Conservation (phyloP, 768 basidiomycete species). For the Leccinum uliginosum region DNA sequence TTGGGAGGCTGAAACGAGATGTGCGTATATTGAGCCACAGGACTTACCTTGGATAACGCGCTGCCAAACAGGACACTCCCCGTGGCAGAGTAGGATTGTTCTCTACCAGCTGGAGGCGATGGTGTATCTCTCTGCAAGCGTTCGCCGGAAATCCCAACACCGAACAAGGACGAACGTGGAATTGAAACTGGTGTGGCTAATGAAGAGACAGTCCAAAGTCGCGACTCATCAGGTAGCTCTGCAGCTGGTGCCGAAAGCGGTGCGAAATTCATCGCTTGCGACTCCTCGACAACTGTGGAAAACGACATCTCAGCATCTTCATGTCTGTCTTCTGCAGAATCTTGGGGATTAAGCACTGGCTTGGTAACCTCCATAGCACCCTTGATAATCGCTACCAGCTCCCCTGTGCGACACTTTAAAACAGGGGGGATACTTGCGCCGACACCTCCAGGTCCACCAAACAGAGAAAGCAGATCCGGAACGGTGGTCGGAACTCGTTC, state of each 20-base stretch:
- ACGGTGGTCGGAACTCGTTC: constrained; percentile 67
- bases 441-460: constrained; percentile 32
- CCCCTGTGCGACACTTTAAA: constrained; percentile 56
- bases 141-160: constrained; percentile 5
- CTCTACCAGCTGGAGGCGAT: not conserved
- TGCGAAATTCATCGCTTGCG: constrained; percentile 5
- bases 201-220: constrained; percentile 16
- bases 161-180: constrained; percentile 27
- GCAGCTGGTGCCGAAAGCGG: constrained; percentile 7
- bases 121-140: not conserved
- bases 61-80: constrained; percentile 47
- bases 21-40: constrained; percentile 3
- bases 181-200: constrained; percentile 6
- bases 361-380: constrained; percentile 34
- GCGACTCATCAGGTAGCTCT: constrained; percentile 9
- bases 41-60: constrained; percentile 11
- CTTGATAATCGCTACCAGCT: constrained; percentile 60
- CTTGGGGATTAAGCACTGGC: not conserved
- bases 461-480: constrained; percentile 54
- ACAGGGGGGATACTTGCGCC: constrained; percentile 51
- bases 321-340: not conserved
- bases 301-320: not conserved
- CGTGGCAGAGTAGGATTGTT: constrained; percentile 22
- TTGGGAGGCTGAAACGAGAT: constrained; percentile 5
- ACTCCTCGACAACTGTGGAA: not conserved